Evolutionary conservation across 1,139 yeast genomes (phyloP), one percentile per base, ranked within the genome.

Genomic region (Nakaseomyces delphensis): DNA sequence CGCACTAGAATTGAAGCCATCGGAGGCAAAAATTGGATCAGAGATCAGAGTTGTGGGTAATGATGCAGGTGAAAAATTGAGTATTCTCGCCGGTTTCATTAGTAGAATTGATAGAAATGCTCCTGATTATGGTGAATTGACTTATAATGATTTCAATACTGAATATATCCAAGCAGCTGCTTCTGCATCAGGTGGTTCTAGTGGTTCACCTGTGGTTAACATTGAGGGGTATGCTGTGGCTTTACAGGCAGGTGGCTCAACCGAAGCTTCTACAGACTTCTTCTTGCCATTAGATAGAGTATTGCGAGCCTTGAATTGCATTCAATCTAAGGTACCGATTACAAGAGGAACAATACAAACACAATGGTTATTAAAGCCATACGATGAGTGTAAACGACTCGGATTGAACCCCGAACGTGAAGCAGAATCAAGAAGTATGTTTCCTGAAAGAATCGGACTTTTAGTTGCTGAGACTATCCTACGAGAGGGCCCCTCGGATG

Each of bases 161-260:
- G 96, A 86, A 62, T 89, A 89, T 64, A 86, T 87, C 47, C 96
- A 89, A 64, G 97, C 96, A 1, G 96, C 96, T 13, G 96, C 96
- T 1, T 76, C 89, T 51, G 95, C 96, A 0, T 82, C 95, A 9
- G 96, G 96, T 31, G 96, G 96, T 1, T 86, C 96, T 1, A 81
- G 94, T 41, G 97, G 97, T 3, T 86, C 96, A 2, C 96, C 97
- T 0, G 97, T 89, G 18, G 94, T 89, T 7, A 65, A 86, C 60
- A 79, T 83, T 42, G 83, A 84, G 54, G 96, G 96, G 1, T 68
- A 76, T 55, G 96, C 89, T 0, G 85, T 89, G 23, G 96, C 96
- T 0, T 68, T 89, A 47, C 96, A 89, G 64, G 96, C 96, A 0
- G 96, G 96, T 52, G 96, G 96, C 4, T 77, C 85, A 10, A 77